phyloP scores from a whole-genome alignment of 2,329 filamentous ascomycete species.

The Phyllosticta paracitricarpa region DNA sequence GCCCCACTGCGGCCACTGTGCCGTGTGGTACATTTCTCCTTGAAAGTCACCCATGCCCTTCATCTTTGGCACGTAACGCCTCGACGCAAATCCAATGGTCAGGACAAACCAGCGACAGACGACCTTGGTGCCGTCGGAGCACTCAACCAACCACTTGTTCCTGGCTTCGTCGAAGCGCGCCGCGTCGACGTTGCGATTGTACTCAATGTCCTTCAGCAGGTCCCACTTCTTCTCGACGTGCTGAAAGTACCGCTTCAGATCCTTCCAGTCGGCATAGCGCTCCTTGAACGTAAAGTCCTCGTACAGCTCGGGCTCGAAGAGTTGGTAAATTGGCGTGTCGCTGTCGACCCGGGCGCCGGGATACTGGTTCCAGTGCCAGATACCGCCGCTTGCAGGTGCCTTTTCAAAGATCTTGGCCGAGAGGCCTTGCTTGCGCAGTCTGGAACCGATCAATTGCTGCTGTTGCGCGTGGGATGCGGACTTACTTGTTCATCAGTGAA shows the following conservation, averaged over 20 bases:
- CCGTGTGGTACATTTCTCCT: slow-evolving; percentile 3
- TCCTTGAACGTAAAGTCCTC: slow-evolving; percentile 14
- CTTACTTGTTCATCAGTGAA: slow-evolving; percentile 11
- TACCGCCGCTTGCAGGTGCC: slow-evolving; percentile 22
- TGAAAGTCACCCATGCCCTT: slow-evolving; percentile 18
- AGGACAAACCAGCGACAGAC: slow-evolving; percentile 36
- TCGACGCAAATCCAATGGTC: slow-evolving; percentile 23
- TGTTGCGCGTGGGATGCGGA: background rate
- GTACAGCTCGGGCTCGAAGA: slow-evolving; percentile 21
- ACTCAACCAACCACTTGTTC: slow-evolving; percentile 30
- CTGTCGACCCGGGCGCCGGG: slow-evolving; percentile 23
- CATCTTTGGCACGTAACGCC: slow-evolving; percentile 25
- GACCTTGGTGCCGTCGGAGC: slow-evolving; percentile 34
- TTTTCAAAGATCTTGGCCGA: slow-evolving; percentile 17
- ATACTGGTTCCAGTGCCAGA: slow-evolving; percentile 28
- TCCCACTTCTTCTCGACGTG: slow-evolving; percentile 17
- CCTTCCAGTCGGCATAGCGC: slow-evolving; percentile 18
- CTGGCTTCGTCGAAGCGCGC: slow-evolving; percentile 31
- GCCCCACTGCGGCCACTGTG: slow-evolving; percentile 3
- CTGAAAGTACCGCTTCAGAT: slow-evolving; percentile 19
- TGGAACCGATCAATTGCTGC: slow-evolving; percentile 7
- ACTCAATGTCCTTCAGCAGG: slow-evolving; percentile 23
- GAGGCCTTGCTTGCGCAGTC: slow-evolving; percentile 15
- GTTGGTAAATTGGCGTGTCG: slow-evolving; percentile 22
- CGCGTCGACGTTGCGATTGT: slow-evolving; percentile 33